A percentile compares a stretch with the other conserved stretches of the same genome.
phyloP scores from a whole-genome alignment of 768 basidiomycete species.

The Hericium erinaceus region DNA sequence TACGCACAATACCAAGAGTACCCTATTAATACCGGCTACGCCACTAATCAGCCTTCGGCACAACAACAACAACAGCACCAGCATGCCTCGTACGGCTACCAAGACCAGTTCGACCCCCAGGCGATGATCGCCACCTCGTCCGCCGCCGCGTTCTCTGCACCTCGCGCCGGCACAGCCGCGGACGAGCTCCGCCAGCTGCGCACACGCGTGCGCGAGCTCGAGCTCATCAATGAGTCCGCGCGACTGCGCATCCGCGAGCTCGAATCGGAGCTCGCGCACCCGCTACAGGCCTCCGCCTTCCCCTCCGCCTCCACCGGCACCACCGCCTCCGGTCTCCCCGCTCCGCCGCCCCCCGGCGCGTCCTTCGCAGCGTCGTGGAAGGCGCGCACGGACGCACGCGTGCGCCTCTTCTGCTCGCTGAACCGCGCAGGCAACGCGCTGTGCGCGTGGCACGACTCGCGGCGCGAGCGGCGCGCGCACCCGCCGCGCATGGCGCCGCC shows the following conservation, averaged over 20 bases:
- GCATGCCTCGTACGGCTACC: constrained; percentile 10
- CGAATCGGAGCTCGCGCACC: constrained; percentile 33
- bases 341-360: constrained; percentile 29
- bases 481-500: constrained; percentile 76
- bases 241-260: constrained; percentile 39
- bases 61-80: constrained; percentile 7
- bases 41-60: constrained; percentile 10
- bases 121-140: constrained; percentile 15
- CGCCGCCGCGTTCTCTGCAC: constrained; percentile 10
- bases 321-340: constrained; percentile 17
- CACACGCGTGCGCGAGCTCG: constrained; percentile 52
- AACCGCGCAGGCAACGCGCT: constrained; percentile 85
- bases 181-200: constrained; percentile 49
- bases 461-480: constrained; percentile 67
- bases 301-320: constrained; percentile 7
- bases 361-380: constrained; percentile 59
- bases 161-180: constrained; percentile 15
- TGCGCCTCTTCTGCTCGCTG: constrained; percentile 64
- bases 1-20: constrained; percentile 15
- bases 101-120: constrained; percentile 12
- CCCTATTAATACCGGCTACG: constrained; percentile 9
- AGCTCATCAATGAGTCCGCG: constrained; percentile 46
- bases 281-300: constrained; percentile 15
- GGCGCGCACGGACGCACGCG: constrained; percentile 63
- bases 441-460: constrained; percentile 86